Evolutionary conservation across 2,329 filamentous ascomycete species (phyloP).

Genomic region (Exophiala xenobiotica): DNA sequence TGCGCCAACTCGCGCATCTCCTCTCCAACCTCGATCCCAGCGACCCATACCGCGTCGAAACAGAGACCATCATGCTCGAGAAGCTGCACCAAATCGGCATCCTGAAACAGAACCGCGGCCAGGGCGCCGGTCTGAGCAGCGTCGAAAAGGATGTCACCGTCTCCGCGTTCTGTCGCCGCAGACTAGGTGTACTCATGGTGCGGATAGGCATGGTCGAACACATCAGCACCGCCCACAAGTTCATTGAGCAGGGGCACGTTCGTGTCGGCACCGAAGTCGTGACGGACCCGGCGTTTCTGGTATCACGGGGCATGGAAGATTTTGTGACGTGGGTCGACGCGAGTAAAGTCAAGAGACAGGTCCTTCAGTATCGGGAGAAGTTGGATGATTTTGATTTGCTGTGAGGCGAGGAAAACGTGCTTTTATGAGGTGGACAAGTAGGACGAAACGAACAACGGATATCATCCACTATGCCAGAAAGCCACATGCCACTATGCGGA

Average conservation of each 20-base stretch:
- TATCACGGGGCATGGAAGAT: constrained; percentile 88
- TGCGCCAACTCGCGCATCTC: constrained; percentile 85
- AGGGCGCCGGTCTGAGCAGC: constrained; percentile 65
- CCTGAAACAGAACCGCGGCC: constrained; percentile 69
- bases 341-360: constrained; percentile 95
- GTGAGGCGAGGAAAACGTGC: too few relatives aligned
- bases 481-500: too few relatives aligned
- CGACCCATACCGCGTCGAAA: constrained; percentile 74
- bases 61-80: constrained; percentile 82
- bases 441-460: too few relatives aligned
- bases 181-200: constrained; percentile 89
- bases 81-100: constrained; percentile 95
- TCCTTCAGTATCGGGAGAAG: constrained; percentile 92
- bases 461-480: too few relatives aligned
- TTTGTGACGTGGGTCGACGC: constrained; percentile 95
- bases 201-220: constrained; percentile 88
- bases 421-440: too few relatives aligned
- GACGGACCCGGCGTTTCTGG: constrained; percentile 84
- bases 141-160: constrained; percentile 90
- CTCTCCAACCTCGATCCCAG: constrained; percentile 77
- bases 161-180: constrained; percentile 77
- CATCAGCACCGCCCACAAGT: constrained; percentile 67
- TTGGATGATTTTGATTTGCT: constrained; percentile 93
- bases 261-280: constrained; percentile 86
- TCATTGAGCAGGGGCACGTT: constrained; percentile 93